Evolutionary conservation across 768 basidiomycete species (phyloP), one percentile per base, ranked within the genome.

Genomic region (Leccinum incarnatum): DNA sequence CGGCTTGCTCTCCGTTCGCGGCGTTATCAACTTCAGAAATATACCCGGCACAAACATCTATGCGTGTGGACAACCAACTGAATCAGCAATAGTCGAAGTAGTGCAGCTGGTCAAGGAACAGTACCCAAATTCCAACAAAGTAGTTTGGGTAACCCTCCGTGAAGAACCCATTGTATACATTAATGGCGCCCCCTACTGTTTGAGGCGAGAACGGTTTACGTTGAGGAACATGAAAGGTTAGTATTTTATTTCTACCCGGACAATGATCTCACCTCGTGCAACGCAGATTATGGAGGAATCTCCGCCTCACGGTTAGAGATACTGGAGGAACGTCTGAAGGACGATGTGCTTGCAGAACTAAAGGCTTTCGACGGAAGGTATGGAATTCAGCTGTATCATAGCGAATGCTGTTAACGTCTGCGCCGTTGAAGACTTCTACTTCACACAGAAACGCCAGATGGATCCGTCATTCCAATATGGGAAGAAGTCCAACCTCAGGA

Each of bases 21-120:
- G 97, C n/a, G 94, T 92, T 2, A 90, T 92, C 74, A 97, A 97
- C 67, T 98, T 97, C 79, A 84, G 97, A 54, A 88, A 88, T 56
- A 83, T 97, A 40, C 85, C 88, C 0, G 81, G 79, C 5, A 89
- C 88, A 21, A 85, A 87, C 48, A 88, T 98, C 32, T 99, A 93
- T 62, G 95, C 94, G 0, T 84, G 97, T 29, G 95, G 94, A 1
- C 97, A 98, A 71, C 97, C 97, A 2, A 93, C 92, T 0, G 70
- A 75, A 51, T 90, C 91, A 57, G 96, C 94, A 3, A 87, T 99
- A 42, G 83, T 89, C 47, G 84, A 87, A 56, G 93, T 96, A 4
- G 82, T 95, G 12, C 70, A 75, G 5, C 77, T 83, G 21, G 81
- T 96, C 56, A 85, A 83, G 57, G 71, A 75, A 25, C 77, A 80